A percentile compares a stretch with the other conserved stretches of the same genome.
phyloP scores from a whole-genome alignment of 2,329 filamentous ascomycete genomes.

The Alternaria triticina region DNA sequence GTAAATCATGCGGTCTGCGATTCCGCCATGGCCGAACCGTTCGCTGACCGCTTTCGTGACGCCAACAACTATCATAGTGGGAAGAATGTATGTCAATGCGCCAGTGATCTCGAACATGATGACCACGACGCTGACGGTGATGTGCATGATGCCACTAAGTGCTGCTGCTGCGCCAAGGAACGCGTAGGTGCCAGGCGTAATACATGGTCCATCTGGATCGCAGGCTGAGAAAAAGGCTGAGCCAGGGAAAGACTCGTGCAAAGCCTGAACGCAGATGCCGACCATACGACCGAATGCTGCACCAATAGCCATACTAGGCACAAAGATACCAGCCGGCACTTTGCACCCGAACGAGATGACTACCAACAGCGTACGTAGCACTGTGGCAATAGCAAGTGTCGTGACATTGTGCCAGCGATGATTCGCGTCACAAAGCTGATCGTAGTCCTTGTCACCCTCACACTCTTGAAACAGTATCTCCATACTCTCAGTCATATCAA shows the following conservation, averaged over 20 bases:
- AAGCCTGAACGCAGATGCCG: slow-evolving; percentile 90
- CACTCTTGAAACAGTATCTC: slow-evolving; percentile 96
- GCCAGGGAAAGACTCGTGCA: slow-evolving; percentile 82
- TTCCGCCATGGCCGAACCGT: slow-evolving; percentile 91
- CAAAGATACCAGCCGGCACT: slow-evolving; percentile 96
- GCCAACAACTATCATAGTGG: slow-evolving; percentile 98
- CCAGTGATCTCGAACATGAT: slow-evolving; percentile 99
- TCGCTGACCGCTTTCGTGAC: slow-evolving; percentile 94
- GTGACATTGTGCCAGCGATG: slow-evolving; percentile 79
- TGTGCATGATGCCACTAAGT: slow-evolving; percentile 96
- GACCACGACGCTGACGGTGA: slow-evolving; percentile 94
- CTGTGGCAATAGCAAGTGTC: slow-evolving; percentile 78
- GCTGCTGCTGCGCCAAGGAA: slow-evolving; percentile 92
- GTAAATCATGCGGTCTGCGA: slow-evolving; percentile 98
- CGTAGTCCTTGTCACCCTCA: slow-evolving; percentile 84
- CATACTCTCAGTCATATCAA: slow-evolving; percentile 99
- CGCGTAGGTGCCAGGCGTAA: slow-evolving; percentile 96
- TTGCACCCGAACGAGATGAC: slow-evolving; percentile 98
- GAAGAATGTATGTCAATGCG: slow-evolving; percentile 94
- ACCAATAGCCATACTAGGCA: slow-evolving; percentile 96
- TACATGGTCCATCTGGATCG: slow-evolving; percentile 89
- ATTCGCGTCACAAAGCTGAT: slow-evolving; percentile 83
- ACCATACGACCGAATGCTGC: slow-evolving; percentile 92
- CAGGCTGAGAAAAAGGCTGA: slow-evolving; percentile 89
- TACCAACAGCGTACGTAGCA: slow-evolving; percentile 81